Evolutionary conservation across 441 rosid species (phyloP).

Genomic region (Adansonia gregorii): DNA sequence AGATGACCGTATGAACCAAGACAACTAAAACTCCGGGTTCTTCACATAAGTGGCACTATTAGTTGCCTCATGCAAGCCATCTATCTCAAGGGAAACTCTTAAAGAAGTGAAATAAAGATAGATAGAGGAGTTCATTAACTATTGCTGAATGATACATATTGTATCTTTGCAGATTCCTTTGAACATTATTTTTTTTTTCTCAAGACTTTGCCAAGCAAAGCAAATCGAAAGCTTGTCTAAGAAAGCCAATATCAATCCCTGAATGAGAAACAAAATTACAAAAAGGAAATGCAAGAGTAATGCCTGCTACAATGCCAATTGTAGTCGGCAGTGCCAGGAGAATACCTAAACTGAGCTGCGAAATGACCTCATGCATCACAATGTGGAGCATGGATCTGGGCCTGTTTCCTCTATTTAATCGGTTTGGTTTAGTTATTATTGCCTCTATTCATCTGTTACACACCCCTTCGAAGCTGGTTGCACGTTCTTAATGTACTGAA

Average conservation of each 20-base stretch:
- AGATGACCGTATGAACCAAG: no score
- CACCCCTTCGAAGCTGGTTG: slow-evolving; percentile 87
- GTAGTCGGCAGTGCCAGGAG: background rate
- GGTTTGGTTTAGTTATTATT: background rate
- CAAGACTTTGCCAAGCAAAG: background rate
- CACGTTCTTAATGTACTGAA: slow-evolving; percentile 93
- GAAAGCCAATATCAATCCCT: background rate
- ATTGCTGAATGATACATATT: background rate
- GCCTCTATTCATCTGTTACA: slow-evolving; percentile 78
- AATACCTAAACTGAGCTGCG: background rate
- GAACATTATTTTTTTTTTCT: background rate
- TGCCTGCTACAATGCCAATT: background rate
- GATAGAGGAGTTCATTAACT: slow-evolving; percentile 1
- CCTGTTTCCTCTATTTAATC: background rate
- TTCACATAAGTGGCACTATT: no score
- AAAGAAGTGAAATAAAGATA: no score
- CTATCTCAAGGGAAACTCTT: no score
- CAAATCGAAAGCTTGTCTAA: background rate
- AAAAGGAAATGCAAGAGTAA: background rate
- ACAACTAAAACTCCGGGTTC: no score
- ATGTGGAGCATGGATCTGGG: background rate
- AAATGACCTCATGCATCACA: background rate
- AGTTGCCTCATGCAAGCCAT: no score
- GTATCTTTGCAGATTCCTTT: background rate
- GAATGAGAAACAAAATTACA: slow-evolving; percentile 5